Base-by-base conservation (phyloP, 1,284 basidiomycete genomes). In the Ceratobasidium papillatum region DNA sequence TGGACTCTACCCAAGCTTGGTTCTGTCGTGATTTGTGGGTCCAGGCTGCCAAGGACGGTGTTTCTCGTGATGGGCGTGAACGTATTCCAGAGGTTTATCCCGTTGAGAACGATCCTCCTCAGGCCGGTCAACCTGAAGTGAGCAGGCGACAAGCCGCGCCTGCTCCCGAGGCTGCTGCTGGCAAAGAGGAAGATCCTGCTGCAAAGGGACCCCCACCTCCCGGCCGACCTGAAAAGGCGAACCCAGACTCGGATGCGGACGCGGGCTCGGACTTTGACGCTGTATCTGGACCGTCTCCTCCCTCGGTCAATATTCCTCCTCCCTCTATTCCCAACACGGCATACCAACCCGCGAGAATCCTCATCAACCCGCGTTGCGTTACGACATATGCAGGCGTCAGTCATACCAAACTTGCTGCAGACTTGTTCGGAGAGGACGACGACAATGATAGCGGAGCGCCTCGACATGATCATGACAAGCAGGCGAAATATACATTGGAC, bases 361-460 rank as follows among this genome's bases (percentile, higher is more conserved):
- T 98, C 76, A 91, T 98, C 75, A 98, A 98, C 81, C 96, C 96
- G 4, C 89, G 95, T 14, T 98, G 96, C 81, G 93, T 96, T 54
- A 98, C 96, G 56, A 98, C 96, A 19, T 98, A 98, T 80, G 96
- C 96, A 0, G 96, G 96, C 5, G 96, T 98, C 3, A 94, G 91
- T 77, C 96, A 98, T 82, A 94, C 94, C 22, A 92, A 95, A 81
- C 87, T 98, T 49, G 95, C 96, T 11, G 83, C 94, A 52, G 95
- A 98, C 82, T 82, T 98, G 77, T 98, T 98, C 79, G 95, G 95
- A 0, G 82, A 84, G 8, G 91, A 91, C 38, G 87, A 89, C 17
- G 86, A 87, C 41, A 87, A 90, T 54, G 87, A 89, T 65, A 84
- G 83, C 56, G 80, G 81, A 36, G 81, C 75, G 30, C 71, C 71